Base-by-base conservation (phyloP, 805 yeast species). In the Ogataea paraovalis region DNA sequence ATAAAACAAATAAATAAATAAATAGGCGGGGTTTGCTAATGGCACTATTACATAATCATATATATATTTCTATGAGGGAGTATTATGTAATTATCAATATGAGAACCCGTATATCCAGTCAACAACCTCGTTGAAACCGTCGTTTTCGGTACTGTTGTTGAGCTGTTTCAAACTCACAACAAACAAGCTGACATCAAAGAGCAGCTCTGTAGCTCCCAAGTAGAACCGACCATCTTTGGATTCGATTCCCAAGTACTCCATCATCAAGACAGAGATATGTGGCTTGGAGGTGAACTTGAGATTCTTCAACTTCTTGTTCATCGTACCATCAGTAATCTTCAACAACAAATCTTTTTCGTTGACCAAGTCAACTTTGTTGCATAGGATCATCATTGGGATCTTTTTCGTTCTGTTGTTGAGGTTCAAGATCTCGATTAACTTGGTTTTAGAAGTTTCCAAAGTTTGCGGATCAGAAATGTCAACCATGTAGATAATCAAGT, bases 391-490 rank as follows among this genome's bases (percentile, higher is more conserved):
- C 20, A 65, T 45, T 6, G 69, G 69, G 4, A 55, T 39, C 27
- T 37, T 42, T n/a, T 49, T 41, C 12, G 40, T 16, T 1, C 42
- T 25, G 43, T 61, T 60, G 34, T 62, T 59, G 23, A 50, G 39
- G 13, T 43, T 30, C 14, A 65, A 18, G 2, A 59, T 32, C 16
- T 60, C 61, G 23, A 53, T 36, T 12, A 65, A 30, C 37, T 54
- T 57, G 8, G 38, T 4, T 38, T 53, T 53, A 1, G 67, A 48
- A n/a, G 49, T 52, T 5, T 52, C 48, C n/a, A 65, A 33, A 8
- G 53, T 64, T 37, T 62, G 48, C 5, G 49, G 39, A 54, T 66
- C 70, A 8, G 67, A 55, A 6, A 65, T 41, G 47, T 66, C 70
- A 21, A 66, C 49, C 27, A 61, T 47, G 45, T 54, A 66, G 2